These are phyloP conservation scores for Chenopodium quinoa DNA, from an alignment of 148 eudicot genomes.

Conservation along the genomic window DNA sequence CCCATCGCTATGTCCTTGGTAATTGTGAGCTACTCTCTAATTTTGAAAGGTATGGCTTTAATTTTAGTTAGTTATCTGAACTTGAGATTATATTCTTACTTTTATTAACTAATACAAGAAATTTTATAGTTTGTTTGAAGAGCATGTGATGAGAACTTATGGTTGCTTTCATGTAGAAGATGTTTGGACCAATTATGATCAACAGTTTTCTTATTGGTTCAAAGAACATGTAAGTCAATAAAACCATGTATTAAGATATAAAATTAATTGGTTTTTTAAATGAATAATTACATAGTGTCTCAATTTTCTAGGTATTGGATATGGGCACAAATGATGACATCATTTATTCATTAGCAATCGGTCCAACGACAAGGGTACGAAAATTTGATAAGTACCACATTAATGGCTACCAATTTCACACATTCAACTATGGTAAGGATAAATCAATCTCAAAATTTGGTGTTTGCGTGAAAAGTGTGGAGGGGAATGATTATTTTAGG, in stretches of 20 bases:
- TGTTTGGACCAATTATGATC: constrained; percentile 4
- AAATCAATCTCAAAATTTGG: background rate
- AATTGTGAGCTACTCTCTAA: background rate
- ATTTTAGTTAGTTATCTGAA: background rate
- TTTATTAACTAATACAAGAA: background rate
- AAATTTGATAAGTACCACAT: background rate
- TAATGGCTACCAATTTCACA: background rate
- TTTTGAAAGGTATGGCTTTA: background rate
- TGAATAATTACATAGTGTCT: background rate
- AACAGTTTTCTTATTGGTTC: background rate
- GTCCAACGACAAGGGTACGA: background rate
- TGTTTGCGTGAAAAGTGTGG: background rate
- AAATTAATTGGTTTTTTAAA: background rate
- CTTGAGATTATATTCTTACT: background rate
- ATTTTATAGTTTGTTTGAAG: background rate
- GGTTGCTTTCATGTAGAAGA: background rate
- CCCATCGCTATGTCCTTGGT: background rate
- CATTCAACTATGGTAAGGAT: background rate
- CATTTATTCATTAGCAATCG: background rate
- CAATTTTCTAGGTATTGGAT: background rate
- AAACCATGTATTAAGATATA: background rate
- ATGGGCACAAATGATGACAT: background rate
- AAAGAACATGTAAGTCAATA: constrained; percentile 7
- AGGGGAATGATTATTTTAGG: background rate
- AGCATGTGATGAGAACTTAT: background rate